Percentiles rank a stretch among this genome's conserved stretches.
These are phyloP conservation scores for Fusarium falciforme DNA, from an alignment of 2,329 filamentous ascomycete genomes.

Conservation along the genomic window DNA sequence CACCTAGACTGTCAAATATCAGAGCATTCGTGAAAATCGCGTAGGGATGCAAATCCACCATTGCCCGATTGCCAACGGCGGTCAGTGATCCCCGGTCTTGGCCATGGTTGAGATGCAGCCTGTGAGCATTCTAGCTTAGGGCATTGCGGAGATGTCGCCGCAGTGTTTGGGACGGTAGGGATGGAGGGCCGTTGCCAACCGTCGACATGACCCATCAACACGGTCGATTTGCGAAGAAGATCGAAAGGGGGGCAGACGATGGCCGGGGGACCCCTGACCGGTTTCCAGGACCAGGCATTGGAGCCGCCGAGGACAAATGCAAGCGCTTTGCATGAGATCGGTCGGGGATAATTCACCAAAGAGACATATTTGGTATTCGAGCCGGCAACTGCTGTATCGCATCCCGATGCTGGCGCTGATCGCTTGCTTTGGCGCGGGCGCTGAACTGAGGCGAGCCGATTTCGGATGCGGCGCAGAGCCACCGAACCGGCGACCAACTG, in stretches of 20 bases:
- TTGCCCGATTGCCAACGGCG: slow-evolving; percentile 4
- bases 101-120: slow-evolving; percentile 11
- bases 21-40: slow-evolving; percentile 8
- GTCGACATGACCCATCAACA: slow-evolving; percentile 16
- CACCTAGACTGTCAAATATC: slow-evolving; percentile 5
- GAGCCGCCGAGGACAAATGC: slow-evolving; percentile 18
- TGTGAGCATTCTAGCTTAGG: slow-evolving; percentile 15
- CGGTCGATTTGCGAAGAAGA: slow-evolving; percentile 40
- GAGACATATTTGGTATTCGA: slow-evolving; percentile 29
- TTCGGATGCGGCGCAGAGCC: slow-evolving; percentile 20
- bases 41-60: slow-evolving; percentile 16
- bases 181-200: slow-evolving; percentile 9
- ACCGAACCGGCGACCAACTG: background rate
- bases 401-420: slow-evolving; percentile 38
- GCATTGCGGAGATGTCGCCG: slow-evolving; percentile 8
- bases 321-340: slow-evolving; percentile 39
- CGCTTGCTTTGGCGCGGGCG: slow-evolving; percentile 32
- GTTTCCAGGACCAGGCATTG: slow-evolving; percentile 2
- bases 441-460: slow-evolving; percentile 28
- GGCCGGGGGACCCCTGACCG: slow-evolving; percentile 12
- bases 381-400: slow-evolving; percentile 36
- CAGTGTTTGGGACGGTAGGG: slow-evolving; percentile 4
- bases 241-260: slow-evolving; percentile 24
- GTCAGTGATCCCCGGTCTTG: slow-evolving; percentile 4
- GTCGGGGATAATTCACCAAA: slow-evolving; percentile 35